phyloP scores from a whole-genome alignment of 148 eudicot species.

The Simmondsia chinensis region DNA sequence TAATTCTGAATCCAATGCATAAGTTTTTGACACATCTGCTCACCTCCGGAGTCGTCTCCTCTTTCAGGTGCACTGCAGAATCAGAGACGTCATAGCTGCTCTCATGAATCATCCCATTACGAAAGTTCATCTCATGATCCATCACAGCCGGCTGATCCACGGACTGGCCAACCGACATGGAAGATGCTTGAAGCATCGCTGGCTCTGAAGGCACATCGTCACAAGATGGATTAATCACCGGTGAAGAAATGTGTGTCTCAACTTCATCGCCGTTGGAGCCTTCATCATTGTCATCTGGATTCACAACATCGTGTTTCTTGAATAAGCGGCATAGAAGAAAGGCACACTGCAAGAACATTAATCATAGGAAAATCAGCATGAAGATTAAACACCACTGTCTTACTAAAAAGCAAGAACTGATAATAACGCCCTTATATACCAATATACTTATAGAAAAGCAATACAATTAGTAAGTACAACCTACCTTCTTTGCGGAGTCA shows the following conservation, averaged over 20 bases:
- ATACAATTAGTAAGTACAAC: too few species aligned
- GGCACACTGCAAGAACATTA: constrained; percentile 49
- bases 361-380: too few species aligned
- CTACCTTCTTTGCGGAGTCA: too few species aligned
- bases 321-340: constrained; percentile 82
- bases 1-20: too few species aligned
- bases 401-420: too few species aligned
- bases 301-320: constrained; percentile 52
- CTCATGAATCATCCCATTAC: too few species aligned
- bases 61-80: constrained; percentile 15
- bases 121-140: too few species aligned
- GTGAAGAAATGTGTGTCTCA: constrained; percentile 37
- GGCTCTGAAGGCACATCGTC: constrained; percentile 38
- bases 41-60: constrained; percentile 34
- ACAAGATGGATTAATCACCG: constrained; percentile 24
- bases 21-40: background rate
- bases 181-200: constrained; percentile 25
- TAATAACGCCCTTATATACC: too few species aligned
- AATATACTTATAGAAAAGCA: too few species aligned
- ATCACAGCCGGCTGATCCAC: constrained; percentile 7
- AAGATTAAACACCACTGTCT: too few species aligned
- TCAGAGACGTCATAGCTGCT: too few species aligned
- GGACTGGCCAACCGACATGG: constrained; percentile 36
- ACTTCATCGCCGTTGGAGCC: constrained; percentile 39
- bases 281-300: constrained; percentile 44